Evolutionary conservation across 2,329 filamentous ascomycete genomes (phyloP).

Genomic region (Trichophaea hybrida): DNA sequence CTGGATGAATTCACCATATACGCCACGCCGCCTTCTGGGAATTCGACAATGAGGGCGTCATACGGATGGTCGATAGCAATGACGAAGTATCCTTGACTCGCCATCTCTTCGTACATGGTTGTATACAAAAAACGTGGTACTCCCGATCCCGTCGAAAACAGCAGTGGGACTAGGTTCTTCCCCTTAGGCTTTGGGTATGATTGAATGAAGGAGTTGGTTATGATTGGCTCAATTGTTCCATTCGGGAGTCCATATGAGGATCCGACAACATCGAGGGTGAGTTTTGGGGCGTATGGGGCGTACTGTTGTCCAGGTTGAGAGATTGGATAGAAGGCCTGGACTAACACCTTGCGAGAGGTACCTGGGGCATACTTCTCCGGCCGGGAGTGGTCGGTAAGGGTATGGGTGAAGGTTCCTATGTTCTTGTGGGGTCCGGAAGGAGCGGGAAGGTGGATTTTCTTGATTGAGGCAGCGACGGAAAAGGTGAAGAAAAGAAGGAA

Average conservation of each 20-base stretch:
- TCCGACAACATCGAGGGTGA: conserved; percentile 10
- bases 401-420: conserved; percentile 24
- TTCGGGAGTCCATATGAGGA: conserved; percentile 2
- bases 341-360: conserved; percentile 23
- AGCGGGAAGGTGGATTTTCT: conserved; percentile 22
- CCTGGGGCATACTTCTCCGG: conserved; percentile 23
- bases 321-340: conserved; percentile 27
- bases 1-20: background rate
- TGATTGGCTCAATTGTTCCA: conserved; percentile 11
- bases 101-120: conserved; percentile 35
- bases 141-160: conserved; percentile 37
- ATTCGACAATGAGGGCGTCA: conserved; percentile 36
- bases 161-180: conserved; percentile 23
- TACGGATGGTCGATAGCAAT: conserved; percentile 39
- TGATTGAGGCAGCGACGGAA: background rate
- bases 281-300: conserved; percentile 1
- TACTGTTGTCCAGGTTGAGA: background rate
- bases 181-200: conserved; percentile 9
- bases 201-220: conserved; percentile 23
- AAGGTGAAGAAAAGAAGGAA: background rate
- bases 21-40: conserved; percentile 22
- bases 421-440: conserved; percentile 22
- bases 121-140: conserved; percentile 35
- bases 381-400: conserved; percentile 23
- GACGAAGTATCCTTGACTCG: conserved; percentile 36